Conservation (phyloP, 1,284 basidiomycete genomes). For the Ganoderma boninense region DNA sequence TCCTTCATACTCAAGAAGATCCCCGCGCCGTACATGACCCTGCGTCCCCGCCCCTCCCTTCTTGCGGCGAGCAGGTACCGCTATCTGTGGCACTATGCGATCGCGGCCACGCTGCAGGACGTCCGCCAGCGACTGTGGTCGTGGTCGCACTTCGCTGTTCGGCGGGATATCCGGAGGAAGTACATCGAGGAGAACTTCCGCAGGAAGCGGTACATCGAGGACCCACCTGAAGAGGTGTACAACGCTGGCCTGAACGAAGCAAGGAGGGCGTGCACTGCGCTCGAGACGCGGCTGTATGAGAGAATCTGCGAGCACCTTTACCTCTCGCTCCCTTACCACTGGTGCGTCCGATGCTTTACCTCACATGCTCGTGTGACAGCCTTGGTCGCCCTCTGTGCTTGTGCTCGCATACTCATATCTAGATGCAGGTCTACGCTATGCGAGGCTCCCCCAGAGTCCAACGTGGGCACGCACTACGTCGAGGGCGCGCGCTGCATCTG, state of each 20-base stretch:
- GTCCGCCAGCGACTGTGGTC: constrained; percentile 23
- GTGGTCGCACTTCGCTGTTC: constrained; percentile 19
- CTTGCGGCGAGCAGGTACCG: constrained; percentile 8
- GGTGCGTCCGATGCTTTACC: constrained; percentile 3
- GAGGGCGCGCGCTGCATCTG: constrained; percentile 19
- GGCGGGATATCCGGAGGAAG: constrained; percentile 14
- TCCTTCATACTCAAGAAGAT: constrained; percentile 20
- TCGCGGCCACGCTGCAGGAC: constrained; percentile 27
- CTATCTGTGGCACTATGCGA: constrained; percentile 38
- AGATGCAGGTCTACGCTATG: background rate
- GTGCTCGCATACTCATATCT: background rate
- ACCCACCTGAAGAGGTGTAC: background rate
- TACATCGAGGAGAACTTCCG: constrained; percentile 7
- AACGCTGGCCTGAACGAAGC: background rate
- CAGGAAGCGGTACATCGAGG: background rate
- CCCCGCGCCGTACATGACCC: constrained; percentile 9
- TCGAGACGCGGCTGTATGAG: constrained; percentile 16
- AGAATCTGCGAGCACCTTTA: constrained; percentile 1
- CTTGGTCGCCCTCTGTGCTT: too few species aligned
- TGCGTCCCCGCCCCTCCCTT: constrained; percentile 7
- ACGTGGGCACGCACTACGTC: background rate
- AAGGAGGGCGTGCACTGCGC: constrained; percentile 5
- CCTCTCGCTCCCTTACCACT: constrained; percentile 12
- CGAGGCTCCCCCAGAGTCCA: background rate
- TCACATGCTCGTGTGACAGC: too few species aligned